Conservation (phyloP, 2,329 filamentous ascomycete species). For the Alternaria viburni region DNA sequence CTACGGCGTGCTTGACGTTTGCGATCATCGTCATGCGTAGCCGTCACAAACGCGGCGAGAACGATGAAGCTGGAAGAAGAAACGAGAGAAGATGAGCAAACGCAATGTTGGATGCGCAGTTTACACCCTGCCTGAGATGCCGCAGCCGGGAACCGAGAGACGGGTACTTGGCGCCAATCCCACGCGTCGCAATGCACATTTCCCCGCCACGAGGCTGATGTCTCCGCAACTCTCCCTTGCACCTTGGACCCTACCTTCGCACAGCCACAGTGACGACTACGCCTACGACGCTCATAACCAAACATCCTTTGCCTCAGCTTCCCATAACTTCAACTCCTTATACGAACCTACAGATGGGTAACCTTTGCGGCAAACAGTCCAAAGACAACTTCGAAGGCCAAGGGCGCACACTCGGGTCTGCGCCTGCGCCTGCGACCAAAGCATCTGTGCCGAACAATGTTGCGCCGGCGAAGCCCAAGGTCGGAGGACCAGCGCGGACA, state of each 20-base stretch:
- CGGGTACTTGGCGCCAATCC: slow-evolving; percentile 30
- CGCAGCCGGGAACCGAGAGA: slow-evolving; percentile 15
- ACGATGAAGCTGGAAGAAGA: background rate
- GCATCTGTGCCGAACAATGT: slow-evolving; percentile 46
- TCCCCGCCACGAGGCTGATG: slow-evolving; percentile 30
- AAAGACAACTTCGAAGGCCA: slow-evolving; percentile 69
- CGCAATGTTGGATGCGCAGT: background rate
- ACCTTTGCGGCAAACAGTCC: slow-evolving; percentile 77
- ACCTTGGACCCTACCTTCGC: slow-evolving; percentile 20
- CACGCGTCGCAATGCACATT: slow-evolving; percentile 8
- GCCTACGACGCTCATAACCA: background rate
- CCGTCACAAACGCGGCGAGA: background rate
- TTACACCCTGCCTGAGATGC: background rate
- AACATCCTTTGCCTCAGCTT: background rate
- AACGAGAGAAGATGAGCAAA: background rate
- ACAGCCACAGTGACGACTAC: slow-evolving; percentile 16
- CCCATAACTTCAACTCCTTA: background rate
- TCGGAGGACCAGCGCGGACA: slow-evolving; percentile 60
- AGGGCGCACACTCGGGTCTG: slow-evolving; percentile 73
- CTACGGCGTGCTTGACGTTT: slow-evolving; percentile 3
- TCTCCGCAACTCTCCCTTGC: slow-evolving; percentile 12
- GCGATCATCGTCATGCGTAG: slow-evolving; percentile 2
- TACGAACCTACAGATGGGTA: slow-evolving; percentile 70
- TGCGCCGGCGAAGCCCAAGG: slow-evolving; percentile 52
- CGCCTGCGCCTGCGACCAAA: slow-evolving; percentile 54